These are phyloP conservation scores for Auricularia heimuer DNA, from an alignment of 768 basidiomycete genomes.

Conservation along the genomic window DNA sequence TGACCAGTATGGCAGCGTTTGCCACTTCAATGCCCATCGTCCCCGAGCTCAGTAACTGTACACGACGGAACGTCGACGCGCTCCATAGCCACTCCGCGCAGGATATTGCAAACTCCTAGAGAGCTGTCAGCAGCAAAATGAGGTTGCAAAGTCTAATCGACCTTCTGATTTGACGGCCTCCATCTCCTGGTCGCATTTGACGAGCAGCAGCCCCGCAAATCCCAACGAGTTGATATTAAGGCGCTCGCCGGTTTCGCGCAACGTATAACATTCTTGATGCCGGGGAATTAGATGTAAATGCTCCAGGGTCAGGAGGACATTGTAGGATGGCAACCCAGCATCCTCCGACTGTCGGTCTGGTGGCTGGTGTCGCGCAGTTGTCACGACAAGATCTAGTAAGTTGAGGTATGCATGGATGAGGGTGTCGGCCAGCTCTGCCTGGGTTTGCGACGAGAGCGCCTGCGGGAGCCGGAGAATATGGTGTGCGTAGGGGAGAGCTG, in stretches of 20 bases:
- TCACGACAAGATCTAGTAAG: constrained; percentile 68
- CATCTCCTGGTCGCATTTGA: constrained; percentile 71
- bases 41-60: not conserved
- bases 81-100: constrained; percentile 52
- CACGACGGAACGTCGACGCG: constrained; percentile 18
- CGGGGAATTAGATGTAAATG: constrained; percentile 86
- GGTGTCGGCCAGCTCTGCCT: constrained; percentile 37
- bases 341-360: constrained; percentile 33
- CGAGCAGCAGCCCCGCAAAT: constrained; percentile 82
- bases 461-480: constrained; percentile 57
- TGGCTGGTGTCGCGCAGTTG: constrained; percentile 58
- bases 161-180: constrained; percentile 56
- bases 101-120: constrained; percentile 39
- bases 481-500: constrained; percentile 67
- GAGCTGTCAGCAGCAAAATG: not conserved
- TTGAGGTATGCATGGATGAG: constrained; percentile 56
- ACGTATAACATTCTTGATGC: constrained; percentile 44
- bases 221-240: constrained; percentile 80
- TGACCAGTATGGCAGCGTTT: too few species aligned
- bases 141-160: not conserved
- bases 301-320: constrained; percentile 68
- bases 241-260: constrained; percentile 42
- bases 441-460: constrained; percentile 24
- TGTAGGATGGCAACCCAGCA: constrained; percentile 64
- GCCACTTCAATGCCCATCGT: too few species aligned